Evolutionary conservation across 768 basidiomycete genomes (phyloP), one percentile per base, ranked within the genome.

Genomic region (Agrocybe chaxingu): DNA sequence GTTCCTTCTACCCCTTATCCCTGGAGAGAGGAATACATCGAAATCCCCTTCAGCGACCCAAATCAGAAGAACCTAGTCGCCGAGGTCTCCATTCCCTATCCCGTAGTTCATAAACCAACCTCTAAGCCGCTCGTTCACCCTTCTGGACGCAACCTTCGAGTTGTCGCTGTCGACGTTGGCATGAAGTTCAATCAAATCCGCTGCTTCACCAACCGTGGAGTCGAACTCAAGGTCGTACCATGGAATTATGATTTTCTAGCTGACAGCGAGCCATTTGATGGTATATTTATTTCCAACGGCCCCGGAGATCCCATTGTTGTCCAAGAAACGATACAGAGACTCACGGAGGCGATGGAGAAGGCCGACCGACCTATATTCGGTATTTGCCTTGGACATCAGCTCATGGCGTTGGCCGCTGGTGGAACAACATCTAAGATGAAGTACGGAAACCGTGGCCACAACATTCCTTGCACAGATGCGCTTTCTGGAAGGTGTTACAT

Each of bases 131-230:
- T 73, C 47, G 65, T 81, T 32, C 91, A 97, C 63, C 88, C 91
- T 2, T 85, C 82, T 1, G 91, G 89, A 30, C 82, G 94, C 44
- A 71, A 82, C 0, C 65, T 98, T 30, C 88, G 97, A 53, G 81
- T 99, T 29, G 63, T 99, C 11, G 93, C 92, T 4, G 72, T 98
- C 51, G 97, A 99, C 66, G 96, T 98, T 45, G 97, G 97, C n/a
- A 98, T 98, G 92, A 99, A 99, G 71, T 97, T 90, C 75, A 98
- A 98, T 70, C 97, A 99, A 70, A 94, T 98, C 59, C 82, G 97
- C 32, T 99, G 97, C 75, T 98, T 99, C 72, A 83, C 81, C 38
- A 76, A 82, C 34, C 87, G 97, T 32, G 97, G 97, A 43, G 82
- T 98, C 33, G 92, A 98, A 67, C 77, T 98, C 65, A 98, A 98